Base-by-base conservation (phyloP, 371 early-diverging fungal genomes). In the Cladochytrium tenue region DNA sequence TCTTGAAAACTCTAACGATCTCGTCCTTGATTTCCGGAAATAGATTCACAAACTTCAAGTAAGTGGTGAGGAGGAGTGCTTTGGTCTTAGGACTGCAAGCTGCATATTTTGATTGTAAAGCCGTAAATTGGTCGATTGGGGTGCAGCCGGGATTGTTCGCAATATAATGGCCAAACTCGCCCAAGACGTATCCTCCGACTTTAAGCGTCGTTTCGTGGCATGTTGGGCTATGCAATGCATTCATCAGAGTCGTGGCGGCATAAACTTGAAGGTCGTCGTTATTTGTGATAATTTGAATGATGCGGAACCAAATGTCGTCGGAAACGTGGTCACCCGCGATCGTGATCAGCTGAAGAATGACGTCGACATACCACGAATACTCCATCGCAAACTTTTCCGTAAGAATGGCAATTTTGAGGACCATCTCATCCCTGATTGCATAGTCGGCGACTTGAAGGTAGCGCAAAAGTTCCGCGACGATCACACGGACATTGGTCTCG, bases 331-430 rank as follows among this genome's bases (percentile, higher is more conserved):
- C 96, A 26, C 97, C 97, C 2, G 95, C 96, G 27, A 93, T 85
- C n/a, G 92, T 89, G 63, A 97, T 93, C 51, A 98, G 84, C 70
- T 95, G 92, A 56, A 97, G 81, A 64, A 97, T 95, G 32, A 95
- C 93, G 71, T 98, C 97, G 1, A 98, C 94, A 74, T 97, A 98
- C 98, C 98, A 98, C 23, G 92, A 88, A 70, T 93, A 93, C 68
- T 96, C 96, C 0, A 95, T 92, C 0, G 97, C 95, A 72, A 90
- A 97, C 76, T 95, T 96, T 72, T 98, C 98, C 1, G 97, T 91
- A 69, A 98, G 79, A 72, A 98, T 96, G 50, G 98, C 98, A 69
- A 97, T 95, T 74, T 97, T 97, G 53, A 97, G 83, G 20, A 95
- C 97, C 92, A 98, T 91, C 71, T 96, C 97, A 76, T 95, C 96